A percentile compares a stretch with the other conserved stretches of the same genome.
Evolutionary conservation across 2,329 filamentous ascomycete species (phyloP).

Genomic region (Neophaeococcomyces aloes): DNA sequence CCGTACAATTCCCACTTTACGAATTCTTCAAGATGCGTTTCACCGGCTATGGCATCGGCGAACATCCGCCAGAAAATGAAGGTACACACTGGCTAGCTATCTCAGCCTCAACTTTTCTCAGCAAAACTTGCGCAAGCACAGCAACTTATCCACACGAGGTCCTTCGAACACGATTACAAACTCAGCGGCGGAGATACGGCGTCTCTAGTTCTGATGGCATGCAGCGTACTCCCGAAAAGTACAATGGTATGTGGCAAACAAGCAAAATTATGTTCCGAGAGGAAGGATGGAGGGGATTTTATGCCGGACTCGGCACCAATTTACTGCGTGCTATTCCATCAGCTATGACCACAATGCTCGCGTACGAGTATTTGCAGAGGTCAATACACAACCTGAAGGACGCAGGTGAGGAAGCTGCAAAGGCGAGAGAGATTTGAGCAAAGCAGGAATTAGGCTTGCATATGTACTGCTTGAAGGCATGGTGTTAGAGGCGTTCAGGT

Average conservation of each 20-base stretch:
- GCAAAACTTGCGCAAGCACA: conserved; percentile 87
- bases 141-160: conserved; percentile 97
- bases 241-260: conserved; percentile 70
- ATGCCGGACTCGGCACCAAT: conserved; percentile 94
- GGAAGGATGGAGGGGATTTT: conserved; percentile 94
- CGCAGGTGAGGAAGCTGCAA: conserved; percentile 14
- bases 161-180: conserved; percentile 83
- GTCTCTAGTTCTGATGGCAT: conserved; percentile 47
- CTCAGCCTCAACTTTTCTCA: conserved; percentile 77
- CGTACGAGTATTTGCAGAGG: conserved; percentile 48
- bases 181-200: conserved; percentile 58
- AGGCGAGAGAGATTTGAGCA: background rate
- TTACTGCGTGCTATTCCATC: conserved; percentile 92
- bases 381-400: conserved; percentile 6
- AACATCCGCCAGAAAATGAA: conserved; percentile 45
- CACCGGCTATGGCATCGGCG: conserved; percentile 80
- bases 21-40: conserved; percentile 86
- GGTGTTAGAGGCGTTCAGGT: background rate
- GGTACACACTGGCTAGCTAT: conserved; percentile 72
- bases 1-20: conserved; percentile 93
- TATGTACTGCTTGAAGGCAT: background rate
- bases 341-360: conserved; percentile 94
- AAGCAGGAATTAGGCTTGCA: too few species aligned
- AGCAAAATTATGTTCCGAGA: conserved; percentile 76
- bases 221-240: conserved; percentile 43